Evolutionary conservation across 1,284 basidiomycete genomes (phyloP).

Genomic region (Ustilago cynodontis): DNA sequence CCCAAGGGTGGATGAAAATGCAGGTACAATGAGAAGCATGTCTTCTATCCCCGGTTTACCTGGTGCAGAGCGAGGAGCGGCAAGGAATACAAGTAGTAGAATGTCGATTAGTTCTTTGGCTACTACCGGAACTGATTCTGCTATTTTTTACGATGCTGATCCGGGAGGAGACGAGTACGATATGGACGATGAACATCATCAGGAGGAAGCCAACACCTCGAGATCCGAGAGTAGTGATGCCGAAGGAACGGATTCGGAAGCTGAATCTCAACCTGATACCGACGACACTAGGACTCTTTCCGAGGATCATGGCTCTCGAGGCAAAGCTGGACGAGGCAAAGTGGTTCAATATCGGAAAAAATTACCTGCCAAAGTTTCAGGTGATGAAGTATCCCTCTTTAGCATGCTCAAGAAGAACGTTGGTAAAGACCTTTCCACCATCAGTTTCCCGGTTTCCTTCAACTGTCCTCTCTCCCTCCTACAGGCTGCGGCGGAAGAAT

Average conservation of each 20-base stretch:
- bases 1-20: slow-evolving; percentile 37
- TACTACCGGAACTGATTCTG: slow-evolving; percentile 58
- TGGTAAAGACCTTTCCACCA: slow-evolving; percentile 69
- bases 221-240: slow-evolving; percentile 62
- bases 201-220: slow-evolving; percentile 50
- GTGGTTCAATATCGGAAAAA: slow-evolving; percentile 67
- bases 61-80: background rate
- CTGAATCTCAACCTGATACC: slow-evolving; percentile 48
- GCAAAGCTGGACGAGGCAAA: slow-evolving; percentile 5
- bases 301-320: background rate
- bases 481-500: slow-evolving; percentile 68
- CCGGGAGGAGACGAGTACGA: slow-evolving; percentile 53
- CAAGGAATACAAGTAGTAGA: slow-evolving; percentile 24
- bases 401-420: slow-evolving; percentile 90
- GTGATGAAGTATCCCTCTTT: slow-evolving; percentile 88
- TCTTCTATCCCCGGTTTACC: slow-evolving; percentile 19
- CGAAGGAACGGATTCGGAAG: slow-evolving; percentile 67
- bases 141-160: slow-evolving; percentile 66
- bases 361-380: slow-evolving; percentile 75
- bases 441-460: slow-evolving; percentile 70
- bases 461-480: slow-evolving; percentile 68
- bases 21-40: slow-evolving; percentile 56
- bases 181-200: slow-evolving; percentile 51
- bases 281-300: slow-evolving; percentile 38
- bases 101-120: slow-evolving; percentile 55